Base-by-base conservation (phyloP, 2,329 filamentous ascomycete species). In the Aurifilum marmelostoma region DNA sequence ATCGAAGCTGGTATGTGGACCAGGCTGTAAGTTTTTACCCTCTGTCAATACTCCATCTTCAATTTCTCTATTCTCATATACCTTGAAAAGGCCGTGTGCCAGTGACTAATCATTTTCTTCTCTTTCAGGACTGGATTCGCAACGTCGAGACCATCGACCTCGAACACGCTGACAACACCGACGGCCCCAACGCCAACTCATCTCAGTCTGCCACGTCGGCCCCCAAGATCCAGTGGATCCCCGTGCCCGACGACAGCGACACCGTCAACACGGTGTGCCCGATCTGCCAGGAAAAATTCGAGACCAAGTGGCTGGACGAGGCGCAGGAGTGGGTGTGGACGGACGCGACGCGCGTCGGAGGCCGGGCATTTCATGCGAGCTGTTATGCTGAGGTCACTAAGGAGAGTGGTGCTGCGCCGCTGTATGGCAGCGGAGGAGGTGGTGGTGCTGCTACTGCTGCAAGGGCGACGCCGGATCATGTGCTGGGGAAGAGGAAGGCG, bases 241-340 rank as follows among this genome's bases (percentile, higher is more conserved):
- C 90, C 2, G 94, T 96, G 1, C 96, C 95, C 0, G 92, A 94
- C 64, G 91, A 95, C 73, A 87, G 89, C 24, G 86, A 88, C 34
- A 85, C 92, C 34, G 88, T 91, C 69, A 94, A 93, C 76, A 91
- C 88, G 21, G 87, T 92, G 1, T 99, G 96, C 76, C 93, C 94
- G 1, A 97, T 99, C 74, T 98, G 96, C 78, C 94, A 97, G 78
- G 96, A 99, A 77, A 91, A 92, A 73, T 98, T 99, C 75, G 92
- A 97, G 80, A 93, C 92, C 73, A 91, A 92, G 73, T 98, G 94
- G 91, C 89, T 95, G 8, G 93, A 97, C 74, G 93, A 97, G 72
- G 92, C 92, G 24, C 94, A 98, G 79, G 95, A 99, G 76, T 98
- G 94, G 87, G 95, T 99, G 54, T 98, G 96, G 92, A 91, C 93